Conservation (phyloP, 2,329 filamentous ascomycete species). For the Neoscytalidium dimidiatum region DNA sequence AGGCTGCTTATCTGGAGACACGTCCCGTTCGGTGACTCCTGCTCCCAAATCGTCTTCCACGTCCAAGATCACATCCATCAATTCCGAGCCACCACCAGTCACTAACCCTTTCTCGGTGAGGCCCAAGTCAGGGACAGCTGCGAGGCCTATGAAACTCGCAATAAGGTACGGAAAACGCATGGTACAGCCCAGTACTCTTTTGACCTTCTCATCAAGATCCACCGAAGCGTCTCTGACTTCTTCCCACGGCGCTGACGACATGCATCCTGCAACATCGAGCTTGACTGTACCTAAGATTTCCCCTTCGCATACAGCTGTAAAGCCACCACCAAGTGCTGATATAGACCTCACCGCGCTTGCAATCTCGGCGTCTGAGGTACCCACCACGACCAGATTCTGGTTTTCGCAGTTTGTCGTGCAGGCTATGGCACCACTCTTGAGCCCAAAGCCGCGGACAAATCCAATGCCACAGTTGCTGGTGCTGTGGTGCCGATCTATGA, state of each 20-base stretch:
- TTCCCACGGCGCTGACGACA: background rate
- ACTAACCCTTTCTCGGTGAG: background rate
- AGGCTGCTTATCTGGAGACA: background rate
- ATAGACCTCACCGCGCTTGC: background rate
- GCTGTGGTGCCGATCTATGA: background rate
- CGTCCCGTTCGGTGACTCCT: background rate
- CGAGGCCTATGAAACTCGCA: background rate
- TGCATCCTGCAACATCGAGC: background rate
- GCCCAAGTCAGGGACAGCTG: background rate
- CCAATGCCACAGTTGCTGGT: background rate
- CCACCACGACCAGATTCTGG: background rate
- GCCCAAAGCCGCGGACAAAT: background rate
- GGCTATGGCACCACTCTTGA: background rate
- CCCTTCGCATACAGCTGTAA: background rate
- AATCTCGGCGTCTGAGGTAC: background rate
- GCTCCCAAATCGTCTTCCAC: background rate
- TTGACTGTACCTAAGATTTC: background rate
- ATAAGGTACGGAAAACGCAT: background rate
- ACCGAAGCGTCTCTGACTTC: background rate
- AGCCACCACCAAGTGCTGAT: background rate
- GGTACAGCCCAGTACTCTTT: background rate
- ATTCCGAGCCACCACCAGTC: background rate
- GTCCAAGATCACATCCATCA: background rate
- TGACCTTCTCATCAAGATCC: background rate
- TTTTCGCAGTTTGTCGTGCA: background rate